Percentiles rank a stretch among this genome's conserved stretches.
Conservation (phyloP, 129 eudicot species). For the Flaveria sonorensis region DNA sequence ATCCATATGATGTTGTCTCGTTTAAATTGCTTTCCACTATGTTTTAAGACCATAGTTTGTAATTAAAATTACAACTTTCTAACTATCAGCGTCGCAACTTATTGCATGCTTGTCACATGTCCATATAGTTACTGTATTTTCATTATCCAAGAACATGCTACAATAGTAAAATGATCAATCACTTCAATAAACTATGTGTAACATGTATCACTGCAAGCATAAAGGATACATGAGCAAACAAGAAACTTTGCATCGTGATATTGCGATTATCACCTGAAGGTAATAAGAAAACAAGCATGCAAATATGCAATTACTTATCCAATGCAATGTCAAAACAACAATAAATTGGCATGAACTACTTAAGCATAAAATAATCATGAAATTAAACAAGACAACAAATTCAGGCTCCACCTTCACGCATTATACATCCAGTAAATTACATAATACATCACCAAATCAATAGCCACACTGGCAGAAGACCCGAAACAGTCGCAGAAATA, state of each 20-base stretch:
- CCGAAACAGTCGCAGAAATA: background rate
- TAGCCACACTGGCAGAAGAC: background rate
- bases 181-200: too few relatives aligned
- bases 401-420: too few relatives aligned
- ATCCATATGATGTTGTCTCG: background rate
- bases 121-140: background rate
- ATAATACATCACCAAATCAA: background rate
- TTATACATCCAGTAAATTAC: background rate
- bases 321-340: too few relatives aligned
- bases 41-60: background rate
- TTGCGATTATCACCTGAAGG: background rate
- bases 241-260: background rate
- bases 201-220: background rate
- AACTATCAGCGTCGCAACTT: background rate
- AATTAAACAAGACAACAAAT: too few relatives aligned
- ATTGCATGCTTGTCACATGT: background rate
- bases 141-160: background rate
- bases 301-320: background rate
- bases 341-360: too few relatives aligned
- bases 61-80: background rate
- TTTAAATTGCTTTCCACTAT: background rate
- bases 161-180: background rate
- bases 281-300: background rate
- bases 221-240: background rate
- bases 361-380: too few relatives aligned